Evolutionary conservation across 2,329 filamentous ascomycete species (phyloP).

Genomic region (Phaeosphaeria sp.): DNA sequence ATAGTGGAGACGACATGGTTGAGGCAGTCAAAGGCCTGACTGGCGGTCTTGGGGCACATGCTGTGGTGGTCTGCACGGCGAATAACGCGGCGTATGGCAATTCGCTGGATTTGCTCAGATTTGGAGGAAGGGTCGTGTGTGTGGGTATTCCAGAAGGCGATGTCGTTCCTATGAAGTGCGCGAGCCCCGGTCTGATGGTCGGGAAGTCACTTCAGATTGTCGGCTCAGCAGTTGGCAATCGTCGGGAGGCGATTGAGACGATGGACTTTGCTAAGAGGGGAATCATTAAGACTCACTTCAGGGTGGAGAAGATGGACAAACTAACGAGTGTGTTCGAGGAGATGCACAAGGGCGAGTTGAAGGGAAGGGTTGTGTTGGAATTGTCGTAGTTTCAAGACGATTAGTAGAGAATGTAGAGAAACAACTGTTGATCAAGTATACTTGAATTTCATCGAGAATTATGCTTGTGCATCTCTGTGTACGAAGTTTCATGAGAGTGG

Average conservation of each 20-base stretch:
- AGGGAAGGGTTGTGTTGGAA: constrained; percentile 58
- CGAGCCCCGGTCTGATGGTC: constrained; percentile 50
- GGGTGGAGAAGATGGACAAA: constrained; percentile 56
- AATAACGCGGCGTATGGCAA: constrained; percentile 56
- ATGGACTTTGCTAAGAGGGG: constrained; percentile 53
- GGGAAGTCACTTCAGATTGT: constrained; percentile 53
- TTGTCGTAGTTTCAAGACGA: constrained; percentile 22
- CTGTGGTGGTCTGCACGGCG: constrained; percentile 63
- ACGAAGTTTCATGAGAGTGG: no score
- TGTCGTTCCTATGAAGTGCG: constrained; percentile 52
- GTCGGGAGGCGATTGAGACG: constrained; percentile 58
- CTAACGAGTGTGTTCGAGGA: constrained; percentile 55
- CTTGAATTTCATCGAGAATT: no score
- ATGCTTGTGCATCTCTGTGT: no score
- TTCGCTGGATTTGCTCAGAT: constrained; percentile 51
- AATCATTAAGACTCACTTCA: constrained; percentile 57
- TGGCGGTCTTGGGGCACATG: constrained; percentile 65
- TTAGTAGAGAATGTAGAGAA: not conserved
- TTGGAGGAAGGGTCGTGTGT: constrained; percentile 54
- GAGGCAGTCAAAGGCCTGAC: constrained; percentile 65
- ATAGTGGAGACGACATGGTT: constrained; percentile 58
- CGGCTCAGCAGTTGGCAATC: constrained; percentile 55
- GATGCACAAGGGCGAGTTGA: constrained; percentile 54
- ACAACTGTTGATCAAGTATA: not conserved
- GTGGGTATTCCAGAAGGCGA: constrained; percentile 59